Evolutionary conservation across 2,329 filamentous ascomycete genomes (phyloP).

Genomic region (Paramyrothecium roridum): DNA sequence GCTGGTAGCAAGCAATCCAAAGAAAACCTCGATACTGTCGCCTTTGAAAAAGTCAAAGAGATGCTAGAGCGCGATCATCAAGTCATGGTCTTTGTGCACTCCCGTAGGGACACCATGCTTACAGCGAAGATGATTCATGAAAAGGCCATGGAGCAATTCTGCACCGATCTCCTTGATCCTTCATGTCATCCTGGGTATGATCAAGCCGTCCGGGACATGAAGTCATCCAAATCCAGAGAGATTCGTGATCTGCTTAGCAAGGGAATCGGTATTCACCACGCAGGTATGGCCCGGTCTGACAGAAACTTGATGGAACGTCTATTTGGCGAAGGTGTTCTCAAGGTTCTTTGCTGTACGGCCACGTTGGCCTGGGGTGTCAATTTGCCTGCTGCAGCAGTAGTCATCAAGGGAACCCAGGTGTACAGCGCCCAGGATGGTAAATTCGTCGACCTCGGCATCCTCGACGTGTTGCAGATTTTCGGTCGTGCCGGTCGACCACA

Average conservation of each 20-base stretch:
- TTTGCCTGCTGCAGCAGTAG: conserved; percentile 89
- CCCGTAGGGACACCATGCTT: conserved; percentile 85
- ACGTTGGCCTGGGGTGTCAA: conserved; percentile 99
- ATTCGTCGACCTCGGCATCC: conserved; percentile 91
- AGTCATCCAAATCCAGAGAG: conserved; percentile 79
- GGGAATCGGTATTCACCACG: conserved; percentile 92
- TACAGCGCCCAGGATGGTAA: conserved; percentile 97
- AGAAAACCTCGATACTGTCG: conserved; percentile 82
- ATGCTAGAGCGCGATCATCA: conserved; percentile 94
- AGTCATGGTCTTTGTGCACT: conserved; percentile 99
- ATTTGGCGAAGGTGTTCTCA: conserved; percentile 88
- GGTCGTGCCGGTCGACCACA: conserved; percentile 96
- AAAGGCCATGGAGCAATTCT: conserved; percentile 78
- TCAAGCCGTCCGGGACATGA: conserved; percentile 78
- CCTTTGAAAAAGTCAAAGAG: conserved; percentile 91
- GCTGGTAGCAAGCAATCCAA: conserved; percentile 74
- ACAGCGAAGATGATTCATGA: conserved; percentile 84
- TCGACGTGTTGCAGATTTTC: conserved; percentile 97
- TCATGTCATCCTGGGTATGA: conserved; percentile 75
- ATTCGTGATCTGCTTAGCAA: conserved; percentile 86
- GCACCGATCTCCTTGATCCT: conserved; percentile 80
- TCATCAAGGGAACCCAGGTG: conserved; percentile 97
- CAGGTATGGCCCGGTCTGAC: conserved; percentile 92
- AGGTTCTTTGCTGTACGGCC: conserved; percentile 96
- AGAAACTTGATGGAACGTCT: conserved; percentile 93